A percentile compares a stretch with the other conserved stretches of the same genome.
These are phyloP conservation scores for Helianthus tuberosus DNA, from an alignment of 129 eudicot species.

Conservation along the genomic window DNA sequence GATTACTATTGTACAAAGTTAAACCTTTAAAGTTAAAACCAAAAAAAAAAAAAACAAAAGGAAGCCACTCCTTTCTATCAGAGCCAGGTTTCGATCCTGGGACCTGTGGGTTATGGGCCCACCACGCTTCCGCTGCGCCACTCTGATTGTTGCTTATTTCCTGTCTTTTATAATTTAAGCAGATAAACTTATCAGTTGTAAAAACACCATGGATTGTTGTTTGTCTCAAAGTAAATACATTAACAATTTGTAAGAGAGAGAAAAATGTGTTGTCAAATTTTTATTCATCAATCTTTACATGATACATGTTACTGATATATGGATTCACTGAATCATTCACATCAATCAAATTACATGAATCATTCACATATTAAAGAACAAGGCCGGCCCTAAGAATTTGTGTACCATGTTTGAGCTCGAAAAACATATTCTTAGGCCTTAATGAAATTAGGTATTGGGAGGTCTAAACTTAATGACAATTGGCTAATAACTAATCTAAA, in stretches of 20 bases:
- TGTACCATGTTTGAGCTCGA: no score
- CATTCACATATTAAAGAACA: neutral
- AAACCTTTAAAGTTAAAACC: no score
- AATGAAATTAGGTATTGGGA: no score
- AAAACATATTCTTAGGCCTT: no score
- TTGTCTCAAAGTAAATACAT: neutral
- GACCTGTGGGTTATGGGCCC: conserved; percentile 48
- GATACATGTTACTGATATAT: neutral
- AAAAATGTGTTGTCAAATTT: neutral
- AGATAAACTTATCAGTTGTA: no score
- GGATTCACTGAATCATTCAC: neutral
- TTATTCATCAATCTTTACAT: neutral
- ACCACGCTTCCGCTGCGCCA: conserved; percentile 65
- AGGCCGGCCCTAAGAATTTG: no score
- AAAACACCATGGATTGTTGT: no score
- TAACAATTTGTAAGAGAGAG: neutral
- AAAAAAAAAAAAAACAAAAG: neutral
- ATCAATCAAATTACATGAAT: no score
- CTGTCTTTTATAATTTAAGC: no score
- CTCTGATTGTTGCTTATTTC: conserved; percentile 55
- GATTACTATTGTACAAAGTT: no score
- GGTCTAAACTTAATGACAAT: no score
- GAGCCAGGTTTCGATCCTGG: conserved; percentile 61
- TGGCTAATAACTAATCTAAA: no score
- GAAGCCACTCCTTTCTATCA: conserved; percentile 45